phyloP scores from a whole-genome alignment of 2,329 filamentous ascomycete species.

The Sporothrix inflata region DNA sequence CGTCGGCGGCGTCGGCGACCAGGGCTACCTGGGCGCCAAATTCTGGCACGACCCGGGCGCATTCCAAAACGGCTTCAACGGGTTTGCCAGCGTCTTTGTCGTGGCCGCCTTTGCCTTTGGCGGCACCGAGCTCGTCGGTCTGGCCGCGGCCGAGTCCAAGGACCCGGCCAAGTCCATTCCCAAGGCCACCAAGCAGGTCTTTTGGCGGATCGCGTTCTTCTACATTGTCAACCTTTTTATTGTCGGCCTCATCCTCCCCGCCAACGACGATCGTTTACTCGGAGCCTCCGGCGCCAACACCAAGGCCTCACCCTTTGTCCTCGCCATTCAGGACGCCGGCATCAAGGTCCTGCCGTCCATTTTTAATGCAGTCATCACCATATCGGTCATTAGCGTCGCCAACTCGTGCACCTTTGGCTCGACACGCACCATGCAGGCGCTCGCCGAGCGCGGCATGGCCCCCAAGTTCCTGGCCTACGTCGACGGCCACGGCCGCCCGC shows the following conservation, averaged over 20 bases:
- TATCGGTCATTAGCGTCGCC: conserved; percentile 56
- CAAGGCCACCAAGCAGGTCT: conserved; percentile 56
- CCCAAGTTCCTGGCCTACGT: conserved; percentile 63
- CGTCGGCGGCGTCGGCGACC: conserved; percentile 58
- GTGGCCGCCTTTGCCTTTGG: conserved; percentile 56
- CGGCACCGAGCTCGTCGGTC: conserved; percentile 57
- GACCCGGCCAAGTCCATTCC: conserved; percentile 55
- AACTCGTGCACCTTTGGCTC: conserved; percentile 57
- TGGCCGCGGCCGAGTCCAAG: conserved; percentile 55
- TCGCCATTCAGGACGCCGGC: conserved; percentile 55
- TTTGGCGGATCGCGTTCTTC: conserved; percentile 58
- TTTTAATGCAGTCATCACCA: conserved; percentile 57
- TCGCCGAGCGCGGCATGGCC: conserved; percentile 54
- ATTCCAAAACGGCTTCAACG: conserved; percentile 55
- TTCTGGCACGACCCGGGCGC: conserved; percentile 64
- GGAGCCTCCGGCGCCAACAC: conserved; percentile 47
- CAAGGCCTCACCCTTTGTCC: conserved; percentile 54
- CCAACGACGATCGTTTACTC: conserved; percentile 47
- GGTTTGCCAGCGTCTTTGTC: conserved; percentile 56
- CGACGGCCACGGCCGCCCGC: conserved; percentile 62
- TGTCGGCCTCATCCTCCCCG: conserved; percentile 54
- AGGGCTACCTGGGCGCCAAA: conserved; percentile 62
- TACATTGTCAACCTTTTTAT: conserved; percentile 57
- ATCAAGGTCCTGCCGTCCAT: conserved; percentile 55
- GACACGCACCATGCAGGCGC: conserved; percentile 55